A percentile compares a stretch with the other conserved stretches of the same genome.
Conservation (phyloP, 352 stramenopile species). For the Aphanomyces astaci region DNA sequence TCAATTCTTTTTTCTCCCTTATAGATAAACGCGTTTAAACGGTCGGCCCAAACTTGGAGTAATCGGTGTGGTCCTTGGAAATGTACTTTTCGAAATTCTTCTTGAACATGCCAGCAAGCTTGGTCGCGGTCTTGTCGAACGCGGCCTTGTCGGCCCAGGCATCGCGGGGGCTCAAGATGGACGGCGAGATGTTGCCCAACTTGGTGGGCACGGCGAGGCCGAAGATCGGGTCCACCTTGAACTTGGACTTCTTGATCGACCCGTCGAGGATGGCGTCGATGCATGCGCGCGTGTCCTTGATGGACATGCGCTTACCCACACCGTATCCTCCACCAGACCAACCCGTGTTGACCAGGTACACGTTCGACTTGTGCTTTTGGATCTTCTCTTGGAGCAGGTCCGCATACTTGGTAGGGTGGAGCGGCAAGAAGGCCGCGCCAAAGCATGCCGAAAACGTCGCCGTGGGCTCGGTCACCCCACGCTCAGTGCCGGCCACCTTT, state of each 20-base stretch:
- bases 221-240: slow-evolving; percentile 87
- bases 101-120: slow-evolving; percentile 94
- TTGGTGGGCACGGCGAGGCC: slow-evolving; percentile 89
- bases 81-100: slow-evolving; percentile 97
- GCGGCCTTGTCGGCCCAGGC: slow-evolving; percentile 88
- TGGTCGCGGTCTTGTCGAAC: slow-evolving; percentile 88
- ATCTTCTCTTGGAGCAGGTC: slow-evolving; percentile 96
- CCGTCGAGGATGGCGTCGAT: slow-evolving; percentile 96
- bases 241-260: slow-evolving; percentile 86
- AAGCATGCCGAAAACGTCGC: slow-evolving; percentile 97
- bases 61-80: slow-evolving; percentile 90
- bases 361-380: slow-evolving; percentile 88
- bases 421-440: slow-evolving; percentile 94
- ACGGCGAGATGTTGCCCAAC: slow-evolving; percentile 77
- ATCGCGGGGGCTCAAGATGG: slow-evolving; percentile 88
- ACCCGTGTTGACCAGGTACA: slow-evolving; percentile 97
- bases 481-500: slow-evolving; percentile 97
- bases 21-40: slow-evolving; percentile 31
- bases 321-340: slow-evolving; percentile 95
- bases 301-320: slow-evolving; percentile 95
- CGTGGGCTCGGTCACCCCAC: slow-evolving; percentile 92
- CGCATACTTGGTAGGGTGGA: slow-evolving; percentile 96
- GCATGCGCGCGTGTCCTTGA: slow-evolving; percentile 93
- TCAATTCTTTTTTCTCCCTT: neutral
- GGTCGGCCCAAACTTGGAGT: slow-evolving; percentile 92